Conservation (phyloP, 495 filamentous ascomycete species). For the Trichoderma orchidacearum region DNA sequence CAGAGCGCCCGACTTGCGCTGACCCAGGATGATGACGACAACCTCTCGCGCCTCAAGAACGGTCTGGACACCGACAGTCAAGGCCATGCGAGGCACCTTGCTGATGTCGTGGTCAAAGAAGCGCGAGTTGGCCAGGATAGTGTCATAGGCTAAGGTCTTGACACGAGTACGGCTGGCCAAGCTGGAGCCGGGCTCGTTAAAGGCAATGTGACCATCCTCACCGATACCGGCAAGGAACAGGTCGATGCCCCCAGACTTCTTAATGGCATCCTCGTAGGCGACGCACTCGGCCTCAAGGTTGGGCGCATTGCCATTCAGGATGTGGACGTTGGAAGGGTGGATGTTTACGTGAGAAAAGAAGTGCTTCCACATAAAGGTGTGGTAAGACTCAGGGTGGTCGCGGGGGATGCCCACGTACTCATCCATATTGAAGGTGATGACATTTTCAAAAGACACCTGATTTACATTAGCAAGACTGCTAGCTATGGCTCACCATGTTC, state of each 20-base stretch:
- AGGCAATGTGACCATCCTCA: slow-evolving; percentile 77
- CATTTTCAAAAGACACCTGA: slow-evolving; percentile 69
- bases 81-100: slow-evolving; percentile 67
- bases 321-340: slow-evolving; percentile 65
- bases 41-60: slow-evolving; percentile 73
- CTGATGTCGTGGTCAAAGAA: slow-evolving; percentile 65
- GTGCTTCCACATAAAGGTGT: slow-evolving; percentile 84
- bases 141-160: slow-evolving; percentile 79
- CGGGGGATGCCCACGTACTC: slow-evolving; percentile 75
- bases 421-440: slow-evolving; percentile 89
- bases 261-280: slow-evolving; percentile 67
- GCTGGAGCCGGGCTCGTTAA: slow-evolving; percentile 80
- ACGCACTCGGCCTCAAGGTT: slow-evolving; percentile 67
- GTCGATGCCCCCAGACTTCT: slow-evolving; percentile 63
- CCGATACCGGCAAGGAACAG: slow-evolving; percentile 78
- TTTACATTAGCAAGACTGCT: neutral
- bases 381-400: slow-evolving; percentile 73
- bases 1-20: slow-evolving; percentile 69
- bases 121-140: slow-evolving; percentile 69
- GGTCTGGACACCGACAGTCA: slow-evolving; percentile 82
- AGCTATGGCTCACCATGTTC: neutral
- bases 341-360: slow-evolving; percentile 85
- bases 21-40: slow-evolving; percentile 66
- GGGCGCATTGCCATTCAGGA: slow-evolving; percentile 69
- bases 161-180: slow-evolving; percentile 67